Conservation (phyloP, 192 early-diverging fungal genomes). For the Piromyces sp. region DNA sequence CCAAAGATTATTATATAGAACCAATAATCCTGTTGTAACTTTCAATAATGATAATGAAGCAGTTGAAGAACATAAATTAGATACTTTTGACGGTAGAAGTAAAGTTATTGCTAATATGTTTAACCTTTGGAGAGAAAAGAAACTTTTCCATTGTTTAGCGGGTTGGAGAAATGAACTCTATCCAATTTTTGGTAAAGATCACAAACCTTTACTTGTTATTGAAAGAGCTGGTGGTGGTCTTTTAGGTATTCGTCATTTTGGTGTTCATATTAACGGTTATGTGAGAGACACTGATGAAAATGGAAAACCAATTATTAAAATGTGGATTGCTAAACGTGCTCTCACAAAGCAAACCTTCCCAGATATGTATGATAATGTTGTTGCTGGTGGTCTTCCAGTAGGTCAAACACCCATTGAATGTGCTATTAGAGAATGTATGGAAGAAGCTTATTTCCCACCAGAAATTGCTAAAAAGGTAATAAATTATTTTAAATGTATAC, state of each 20-base stretch:
- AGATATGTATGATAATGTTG: conserved; percentile 53
- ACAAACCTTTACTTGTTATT: conserved; percentile 28
- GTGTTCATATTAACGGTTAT: conserved; percentile 78
- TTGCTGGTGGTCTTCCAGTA: conserved; percentile 62
- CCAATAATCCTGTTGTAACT: not conserved
- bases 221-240: conserved; percentile 63
- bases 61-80: not conserved
- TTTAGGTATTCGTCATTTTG: conserved; percentile 72
- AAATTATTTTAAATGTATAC: too few species aligned
- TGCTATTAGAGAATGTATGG: conserved; percentile 71
- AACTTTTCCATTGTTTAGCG: not conserved
- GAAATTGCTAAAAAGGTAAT: conserved; percentile 18
- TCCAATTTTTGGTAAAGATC: not conserved
- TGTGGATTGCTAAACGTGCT: conserved; percentile 80
- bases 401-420: conserved; percentile 35
- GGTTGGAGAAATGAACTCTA: not conserved
- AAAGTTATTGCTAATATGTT: not conserved
- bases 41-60: not conserved
- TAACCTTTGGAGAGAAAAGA: not conserved
- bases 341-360: conserved; percentile 73
- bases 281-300: conserved; percentile 12
- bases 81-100: not conserved
- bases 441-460: conserved; percentile 62
- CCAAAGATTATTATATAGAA: not conserved
- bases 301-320: conserved; percentile 17